These are phyloP conservation scores for Dimargaris verticillata DNA, from an alignment of 192 early-diverging fungal genomes.

Conservation along the genomic window DNA sequence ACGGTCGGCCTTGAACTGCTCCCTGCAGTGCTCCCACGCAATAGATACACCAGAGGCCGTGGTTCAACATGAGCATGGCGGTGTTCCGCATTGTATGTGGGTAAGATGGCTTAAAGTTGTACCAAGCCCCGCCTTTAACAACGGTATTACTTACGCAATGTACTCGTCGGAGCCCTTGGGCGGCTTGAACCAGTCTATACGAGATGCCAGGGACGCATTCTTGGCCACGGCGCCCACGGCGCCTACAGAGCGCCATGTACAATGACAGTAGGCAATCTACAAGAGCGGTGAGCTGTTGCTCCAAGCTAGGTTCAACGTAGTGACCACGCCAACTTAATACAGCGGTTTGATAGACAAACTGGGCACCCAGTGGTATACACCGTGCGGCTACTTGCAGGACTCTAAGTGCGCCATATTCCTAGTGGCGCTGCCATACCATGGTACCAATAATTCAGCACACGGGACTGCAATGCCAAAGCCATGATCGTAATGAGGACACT, in stretches of 20 bases:
- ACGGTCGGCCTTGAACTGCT: slow-evolving; percentile 14
- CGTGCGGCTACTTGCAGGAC: background rate
- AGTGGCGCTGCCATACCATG: background rate
- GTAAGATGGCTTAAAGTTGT: too few relatives aligned
- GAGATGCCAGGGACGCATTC: slow-evolving; percentile 14
- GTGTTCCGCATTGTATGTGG: too few relatives aligned
- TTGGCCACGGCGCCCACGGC: background rate
- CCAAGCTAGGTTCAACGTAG: background rate
- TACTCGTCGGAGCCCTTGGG: slow-evolving; percentile 18
- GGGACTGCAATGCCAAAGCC: background rate
- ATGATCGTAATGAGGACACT: too few relatives aligned
- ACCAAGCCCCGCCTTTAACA: too few relatives aligned
- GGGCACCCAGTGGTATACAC: background rate
- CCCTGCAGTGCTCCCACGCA: background rate
- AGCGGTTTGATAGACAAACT: background rate
- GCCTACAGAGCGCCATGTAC: background rate
- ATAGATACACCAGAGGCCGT: too few relatives aligned
- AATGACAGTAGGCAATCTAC: background rate
- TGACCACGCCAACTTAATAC: background rate
- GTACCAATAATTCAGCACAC: background rate
- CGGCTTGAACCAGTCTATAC: slow-evolving; percentile 29
- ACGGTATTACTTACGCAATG: slow-evolving; percentile 5
- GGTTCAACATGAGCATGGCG: background rate
- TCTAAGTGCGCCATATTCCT: background rate
- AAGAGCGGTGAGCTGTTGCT: background rate